phyloP scores from a whole-genome alignment of 2,329 filamentous ascomycete genomes.

The Colletotrichum simmondsii region DNA sequence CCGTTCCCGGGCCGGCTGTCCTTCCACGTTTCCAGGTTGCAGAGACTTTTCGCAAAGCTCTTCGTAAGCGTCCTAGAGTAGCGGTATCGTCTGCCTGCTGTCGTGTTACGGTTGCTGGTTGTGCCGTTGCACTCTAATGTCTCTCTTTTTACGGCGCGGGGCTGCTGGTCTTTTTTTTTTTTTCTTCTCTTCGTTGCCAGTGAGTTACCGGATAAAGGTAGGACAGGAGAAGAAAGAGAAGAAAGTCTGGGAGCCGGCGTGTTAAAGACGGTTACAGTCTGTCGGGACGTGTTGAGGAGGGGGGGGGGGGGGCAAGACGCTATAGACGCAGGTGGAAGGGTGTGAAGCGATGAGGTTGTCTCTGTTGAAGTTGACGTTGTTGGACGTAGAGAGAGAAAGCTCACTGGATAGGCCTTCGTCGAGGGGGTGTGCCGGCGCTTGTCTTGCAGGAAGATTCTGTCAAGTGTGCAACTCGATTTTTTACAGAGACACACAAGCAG shows the following conservation, averaged over 20 bases:
- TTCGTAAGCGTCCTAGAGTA: constrained; percentile 1
- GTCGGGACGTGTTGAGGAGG: constrained; percentile 22
- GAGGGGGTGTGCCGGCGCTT: constrained; percentile 47
- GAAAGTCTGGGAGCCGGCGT: constrained; percentile 26
- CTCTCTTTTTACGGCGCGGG: constrained; percentile 20
- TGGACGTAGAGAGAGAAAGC: constrained; percentile 30
- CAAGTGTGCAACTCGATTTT: constrained; percentile 9
- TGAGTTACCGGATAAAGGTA: constrained; percentile 21
- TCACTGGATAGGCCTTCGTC: constrained; percentile 27
- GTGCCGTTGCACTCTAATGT: constrained; percentile 23
- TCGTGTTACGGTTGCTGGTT: constrained; percentile 24
- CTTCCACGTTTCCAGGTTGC: constrained; percentile 36
- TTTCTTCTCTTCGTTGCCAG: not conserved
- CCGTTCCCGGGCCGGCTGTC: constrained; percentile 43
- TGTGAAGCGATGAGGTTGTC: constrained; percentile 36
- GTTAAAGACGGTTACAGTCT: constrained; percentile 34
- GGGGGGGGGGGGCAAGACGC: constrained; percentile 33
- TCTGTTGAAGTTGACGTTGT: constrained; percentile 31
- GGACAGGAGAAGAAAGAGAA: constrained; percentile 14
- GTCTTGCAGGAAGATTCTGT: constrained; percentile 43
- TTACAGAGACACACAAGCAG: not conserved
- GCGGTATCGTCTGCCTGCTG: constrained; percentile 20
- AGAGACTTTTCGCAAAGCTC: constrained; percentile 28
- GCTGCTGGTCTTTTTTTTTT: not conserved
- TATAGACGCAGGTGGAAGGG: constrained; percentile 41